Conservation (phyloP, 768 basidiomycete species). For the Stropharia rugosoannulata region DNA sequence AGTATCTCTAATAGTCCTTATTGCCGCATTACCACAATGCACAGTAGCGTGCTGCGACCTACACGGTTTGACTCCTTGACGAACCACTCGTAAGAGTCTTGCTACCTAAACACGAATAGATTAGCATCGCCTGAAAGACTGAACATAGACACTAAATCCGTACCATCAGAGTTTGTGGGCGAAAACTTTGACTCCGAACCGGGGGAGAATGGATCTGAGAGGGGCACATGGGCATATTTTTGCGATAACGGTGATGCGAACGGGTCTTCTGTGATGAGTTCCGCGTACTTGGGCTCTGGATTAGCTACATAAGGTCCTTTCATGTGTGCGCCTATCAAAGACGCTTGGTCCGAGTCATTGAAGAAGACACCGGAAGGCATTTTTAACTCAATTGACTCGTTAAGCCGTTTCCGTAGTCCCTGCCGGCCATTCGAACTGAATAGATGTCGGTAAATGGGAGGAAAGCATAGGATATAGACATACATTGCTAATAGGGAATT, state of each 20-base stretch:
- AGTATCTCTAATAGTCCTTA: neutral
- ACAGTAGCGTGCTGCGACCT: neutral
- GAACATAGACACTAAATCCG: neutral
- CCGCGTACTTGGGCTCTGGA: constrained; percentile 6
- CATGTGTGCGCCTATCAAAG: neutral
- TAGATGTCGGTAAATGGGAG: neutral
- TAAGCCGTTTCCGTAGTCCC: constrained; percentile 18
- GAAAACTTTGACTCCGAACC: neutral
- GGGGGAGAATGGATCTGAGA: neutral
- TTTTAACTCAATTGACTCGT: constrained; percentile 18
- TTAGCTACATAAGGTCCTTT: neutral
- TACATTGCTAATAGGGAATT: constrained; percentile 23
- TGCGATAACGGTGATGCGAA: constrained; percentile 12
- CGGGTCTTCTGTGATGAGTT: constrained; percentile 9
- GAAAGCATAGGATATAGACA: neutral
- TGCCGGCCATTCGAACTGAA: constrained; percentile 23
- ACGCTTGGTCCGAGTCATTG: constrained; percentile 13
- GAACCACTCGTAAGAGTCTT: neutral
- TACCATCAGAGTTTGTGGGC: neutral
- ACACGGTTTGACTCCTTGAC: constrained; percentile 15
- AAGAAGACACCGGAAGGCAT: constrained; percentile 17
- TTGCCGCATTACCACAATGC: neutral
- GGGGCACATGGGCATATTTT: constrained; percentile 1
- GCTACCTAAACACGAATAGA: neutral
- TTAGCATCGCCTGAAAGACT: neutral